These are phyloP conservation scores for Toxoplasma gondii DNA, from an alignment of 169 alveolate species.

Conservation along the genomic window DNA sequence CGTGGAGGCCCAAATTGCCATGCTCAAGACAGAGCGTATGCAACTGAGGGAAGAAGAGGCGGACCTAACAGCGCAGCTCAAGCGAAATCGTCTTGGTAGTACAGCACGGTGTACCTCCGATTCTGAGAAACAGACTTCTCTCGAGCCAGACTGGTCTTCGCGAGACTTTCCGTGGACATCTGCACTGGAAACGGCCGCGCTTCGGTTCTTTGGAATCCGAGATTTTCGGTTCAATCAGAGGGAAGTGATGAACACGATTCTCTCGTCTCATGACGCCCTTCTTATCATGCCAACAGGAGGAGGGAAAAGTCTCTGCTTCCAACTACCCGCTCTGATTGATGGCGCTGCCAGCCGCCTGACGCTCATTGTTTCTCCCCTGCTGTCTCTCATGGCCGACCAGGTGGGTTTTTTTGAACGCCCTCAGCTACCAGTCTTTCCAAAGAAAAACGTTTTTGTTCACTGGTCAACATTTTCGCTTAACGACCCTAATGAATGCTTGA, in stretches of 20 bases:
- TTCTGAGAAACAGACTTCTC: neutral
- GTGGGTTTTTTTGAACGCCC: slow-evolving; percentile 57
- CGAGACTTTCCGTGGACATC: slow-evolving; percentile 32
- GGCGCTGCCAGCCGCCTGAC: slow-evolving; percentile 74
- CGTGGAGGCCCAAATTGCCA: neutral
- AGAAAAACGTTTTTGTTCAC: neutral
- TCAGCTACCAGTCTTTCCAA: neutral
- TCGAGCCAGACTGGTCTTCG: slow-evolving; percentile 22
- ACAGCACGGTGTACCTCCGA: neutral
- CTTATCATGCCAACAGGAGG: slow-evolving; percentile 99
- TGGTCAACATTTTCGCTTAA: neutral
- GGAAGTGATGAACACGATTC: slow-evolving; percentile 93
- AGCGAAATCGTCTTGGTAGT: neutral
- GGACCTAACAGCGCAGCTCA: neutral
- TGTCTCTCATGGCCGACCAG: slow-evolving; percentile 93
- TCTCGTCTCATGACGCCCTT: slow-evolving; percentile 90
- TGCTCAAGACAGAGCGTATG: neutral
- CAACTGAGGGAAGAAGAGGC: slow-evolving; percentile 18
- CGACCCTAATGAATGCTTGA: neutral
- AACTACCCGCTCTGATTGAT: slow-evolving; percentile 89
- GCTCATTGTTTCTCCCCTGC: slow-evolving; percentile 91
- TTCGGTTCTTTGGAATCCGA: slow-evolving; percentile 17
- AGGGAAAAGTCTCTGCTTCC: slow-evolving; percentile 94
- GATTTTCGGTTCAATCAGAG: slow-evolving; percentile 78
- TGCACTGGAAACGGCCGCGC: neutral